phyloP scores from a whole-genome alignment of 2,329 filamentous ascomycete species.

The Chrysoporthe austroafricana region DNA sequence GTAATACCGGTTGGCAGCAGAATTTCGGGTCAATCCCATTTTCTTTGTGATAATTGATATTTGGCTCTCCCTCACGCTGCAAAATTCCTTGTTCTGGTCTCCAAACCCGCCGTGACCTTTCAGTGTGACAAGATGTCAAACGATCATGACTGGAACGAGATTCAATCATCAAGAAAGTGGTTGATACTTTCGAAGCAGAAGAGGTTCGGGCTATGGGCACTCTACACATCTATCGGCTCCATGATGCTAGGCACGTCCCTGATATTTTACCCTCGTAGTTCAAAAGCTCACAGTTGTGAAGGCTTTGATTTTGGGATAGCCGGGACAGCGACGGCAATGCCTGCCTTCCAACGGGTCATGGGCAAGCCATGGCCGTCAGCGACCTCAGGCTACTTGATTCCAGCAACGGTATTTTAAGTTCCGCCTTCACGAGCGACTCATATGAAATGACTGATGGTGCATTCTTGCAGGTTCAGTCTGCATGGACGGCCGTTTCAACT shows the following conservation, averaged over 20 bases:
- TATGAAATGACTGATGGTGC: neutral
- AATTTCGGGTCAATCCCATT: neutral
- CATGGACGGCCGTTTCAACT: slow-evolving; percentile 27
- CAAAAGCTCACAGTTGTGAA: neutral
- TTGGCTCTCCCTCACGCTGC: neutral
- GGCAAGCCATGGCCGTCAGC: slow-evolving; percentile 24
- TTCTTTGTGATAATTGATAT: neutral
- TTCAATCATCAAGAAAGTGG: slow-evolving; percentile 21
- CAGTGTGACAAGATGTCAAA: neutral
- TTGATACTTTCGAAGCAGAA: slow-evolving; percentile 23
- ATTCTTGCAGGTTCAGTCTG: neutral
- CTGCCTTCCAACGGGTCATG: slow-evolving; percentile 26
- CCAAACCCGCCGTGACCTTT: neutral
- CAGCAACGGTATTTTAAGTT: neutral
- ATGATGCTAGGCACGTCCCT: slow-evolving; percentile 28
- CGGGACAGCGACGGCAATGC: slow-evolving; percentile 22
- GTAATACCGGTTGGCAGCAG: neutral
- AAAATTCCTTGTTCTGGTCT: neutral
- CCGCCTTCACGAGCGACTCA: no score
- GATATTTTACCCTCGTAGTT: neutral
- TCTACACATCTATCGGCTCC: slow-evolving; percentile 27
- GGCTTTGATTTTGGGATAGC: slow-evolving; percentile 11
- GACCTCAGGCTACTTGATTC: slow-evolving; percentile 25
- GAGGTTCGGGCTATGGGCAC: slow-evolving; percentile 26
- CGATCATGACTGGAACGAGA: neutral